A percentile compares a stretch with the other conserved stretches of the same genome.
Conservation (phyloP, 495 filamentous ascomycete genomes). For the Penicillium cosmopolitanum region DNA sequence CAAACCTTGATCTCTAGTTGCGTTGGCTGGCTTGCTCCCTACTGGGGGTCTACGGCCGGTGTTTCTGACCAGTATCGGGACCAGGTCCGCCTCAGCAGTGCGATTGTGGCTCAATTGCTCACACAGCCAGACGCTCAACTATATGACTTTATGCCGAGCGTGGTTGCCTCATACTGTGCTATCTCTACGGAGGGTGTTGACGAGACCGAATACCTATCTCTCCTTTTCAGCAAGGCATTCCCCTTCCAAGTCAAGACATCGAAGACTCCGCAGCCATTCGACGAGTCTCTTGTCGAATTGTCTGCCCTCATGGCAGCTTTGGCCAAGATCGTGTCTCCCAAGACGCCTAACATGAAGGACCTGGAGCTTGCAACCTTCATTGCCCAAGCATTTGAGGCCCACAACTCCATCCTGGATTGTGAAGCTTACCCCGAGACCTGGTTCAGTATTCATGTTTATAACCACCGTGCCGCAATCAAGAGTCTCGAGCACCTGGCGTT, state of each 20-base stretch:
- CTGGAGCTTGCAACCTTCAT: constrained; percentile 76
- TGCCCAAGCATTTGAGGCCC: constrained; percentile 71
- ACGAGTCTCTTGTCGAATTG: constrained; percentile 88
- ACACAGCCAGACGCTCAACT: constrained; percentile 77
- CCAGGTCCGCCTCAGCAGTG: constrained; percentile 89
- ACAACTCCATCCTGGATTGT: constrained; percentile 85
- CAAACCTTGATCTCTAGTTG: constrained; percentile 77
- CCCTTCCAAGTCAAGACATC: constrained; percentile 81
- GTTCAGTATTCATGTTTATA: constrained; percentile 93
- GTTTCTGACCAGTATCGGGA: constrained; percentile 88
- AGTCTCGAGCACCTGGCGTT: constrained; percentile 82
- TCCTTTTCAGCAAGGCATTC: constrained; percentile 88
- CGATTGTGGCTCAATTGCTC: constrained; percentile 83
- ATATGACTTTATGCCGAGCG: constrained; percentile 85
- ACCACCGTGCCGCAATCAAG: constrained; percentile 89
- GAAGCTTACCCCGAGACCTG: constrained; percentile 88
- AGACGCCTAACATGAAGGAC: constrained; percentile 63
- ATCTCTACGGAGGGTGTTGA: constrained; percentile 67
- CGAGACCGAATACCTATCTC: constrained; percentile 71
- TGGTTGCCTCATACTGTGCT: constrained; percentile 84
- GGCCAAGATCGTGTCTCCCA: constrained; percentile 63
- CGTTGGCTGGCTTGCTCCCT: constrained; percentile 86
- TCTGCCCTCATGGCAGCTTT: constrained; percentile 84
- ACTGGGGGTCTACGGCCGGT: constrained; percentile 79
- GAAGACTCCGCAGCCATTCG: constrained; percentile 65